Evolutionary conservation across 1,139 yeast species (phyloP).

Genomic region (Suzukiozyma palmioleophila): DNA sequence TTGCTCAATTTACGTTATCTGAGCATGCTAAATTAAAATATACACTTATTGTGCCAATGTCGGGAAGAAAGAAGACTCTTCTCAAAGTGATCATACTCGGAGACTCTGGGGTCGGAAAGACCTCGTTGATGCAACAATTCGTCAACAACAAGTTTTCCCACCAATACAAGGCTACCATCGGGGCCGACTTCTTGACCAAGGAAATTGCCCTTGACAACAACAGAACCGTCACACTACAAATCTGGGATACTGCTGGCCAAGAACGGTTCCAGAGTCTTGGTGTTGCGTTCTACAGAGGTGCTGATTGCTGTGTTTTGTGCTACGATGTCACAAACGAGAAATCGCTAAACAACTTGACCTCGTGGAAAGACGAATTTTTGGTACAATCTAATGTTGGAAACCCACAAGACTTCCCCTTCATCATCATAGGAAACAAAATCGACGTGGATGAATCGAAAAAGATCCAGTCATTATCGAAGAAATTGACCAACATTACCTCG

Average conservation of each 20-base stretch:
- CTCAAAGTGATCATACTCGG: slow-evolving; percentile 93
- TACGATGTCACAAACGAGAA: slow-evolving; percentile 92
- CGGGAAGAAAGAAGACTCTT: slow-evolving; percentile 81
- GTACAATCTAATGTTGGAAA: slow-evolving; percentile 90
- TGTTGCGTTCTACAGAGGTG: slow-evolving; percentile 96
- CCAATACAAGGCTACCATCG: slow-evolving; percentile 96
- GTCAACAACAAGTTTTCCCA: slow-evolving; percentile 93
- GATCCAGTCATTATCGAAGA: slow-evolving; percentile 68
- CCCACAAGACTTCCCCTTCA: slow-evolving; percentile 94
- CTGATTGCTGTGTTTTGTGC: slow-evolving; percentile 95
- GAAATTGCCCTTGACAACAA: slow-evolving; percentile 78
- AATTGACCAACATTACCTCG: slow-evolving; percentile 81
- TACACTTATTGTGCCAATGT: slow-evolving; percentile 36
- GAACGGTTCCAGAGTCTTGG: slow-evolving; percentile 96
- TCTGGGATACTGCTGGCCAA: slow-evolving; percentile 99
- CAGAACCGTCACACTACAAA: slow-evolving; percentile 75
- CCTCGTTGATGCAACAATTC: slow-evolving; percentile 93
- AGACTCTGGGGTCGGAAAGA: slow-evolving; percentile 97
- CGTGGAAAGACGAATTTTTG: slow-evolving; percentile 94
- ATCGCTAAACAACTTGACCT: slow-evolving; percentile 81
- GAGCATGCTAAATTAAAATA: too few relatives aligned
- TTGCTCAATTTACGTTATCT: too few relatives aligned
- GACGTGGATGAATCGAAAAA: slow-evolving; percentile 92
- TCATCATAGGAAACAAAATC: slow-evolving; percentile 88
- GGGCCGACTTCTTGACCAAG: slow-evolving; percentile 94